Evolutionary conservation across 2,329 filamentous ascomycete genomes (phyloP).

Genomic region (Ascochyta lentis): DNA sequence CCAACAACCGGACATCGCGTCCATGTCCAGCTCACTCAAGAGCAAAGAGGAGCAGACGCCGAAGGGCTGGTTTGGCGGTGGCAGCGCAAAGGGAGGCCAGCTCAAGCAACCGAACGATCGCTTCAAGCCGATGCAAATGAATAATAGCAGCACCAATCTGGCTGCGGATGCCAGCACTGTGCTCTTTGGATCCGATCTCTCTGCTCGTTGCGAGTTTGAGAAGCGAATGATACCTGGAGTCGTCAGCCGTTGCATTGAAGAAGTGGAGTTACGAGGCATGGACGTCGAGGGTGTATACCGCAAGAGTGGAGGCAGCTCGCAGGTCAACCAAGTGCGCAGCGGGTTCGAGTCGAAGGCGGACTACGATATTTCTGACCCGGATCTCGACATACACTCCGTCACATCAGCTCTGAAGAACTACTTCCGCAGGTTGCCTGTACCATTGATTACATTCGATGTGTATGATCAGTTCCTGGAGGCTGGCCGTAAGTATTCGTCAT

Average conservation of each 20-base stretch:
- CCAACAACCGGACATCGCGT: conserved; percentile 43
- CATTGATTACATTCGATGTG: conserved; percentile 88
- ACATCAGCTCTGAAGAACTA: conserved; percentile 97
- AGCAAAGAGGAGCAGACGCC: conserved; percentile 36
- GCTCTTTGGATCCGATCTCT: conserved; percentile 89
- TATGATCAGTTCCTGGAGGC: conserved; percentile 90
- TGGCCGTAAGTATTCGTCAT: conserved; percentile 62
- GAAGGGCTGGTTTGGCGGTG: conserved; percentile 44
- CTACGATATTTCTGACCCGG: conserved; percentile 91
- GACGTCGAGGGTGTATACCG: conserved; percentile 97
- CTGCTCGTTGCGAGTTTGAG: conserved; percentile 85
- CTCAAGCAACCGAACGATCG: conserved; percentile 27
- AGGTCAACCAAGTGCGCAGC: conserved; percentile 87
- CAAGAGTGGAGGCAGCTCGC: conserved; percentile 92
- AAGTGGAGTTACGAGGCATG: conserved; percentile 93
- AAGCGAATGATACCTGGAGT: conserved; percentile 88
- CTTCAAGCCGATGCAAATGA: conserved; percentile 46
- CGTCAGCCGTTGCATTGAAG: conserved; percentile 91
- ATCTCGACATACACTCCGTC: conserved; percentile 93
- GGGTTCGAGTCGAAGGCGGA: conserved; percentile 88
- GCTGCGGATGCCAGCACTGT: conserved; percentile 48
- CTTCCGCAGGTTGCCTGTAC: conserved; percentile 89
- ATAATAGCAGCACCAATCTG: conserved; percentile 54
- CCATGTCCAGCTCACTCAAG: conserved; percentile 36
- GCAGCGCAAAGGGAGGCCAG: conserved; percentile 27